Evolutionary conservation across 2,329 filamentous ascomycete species (phyloP).

Genomic region (Phialophora tarda): DNA sequence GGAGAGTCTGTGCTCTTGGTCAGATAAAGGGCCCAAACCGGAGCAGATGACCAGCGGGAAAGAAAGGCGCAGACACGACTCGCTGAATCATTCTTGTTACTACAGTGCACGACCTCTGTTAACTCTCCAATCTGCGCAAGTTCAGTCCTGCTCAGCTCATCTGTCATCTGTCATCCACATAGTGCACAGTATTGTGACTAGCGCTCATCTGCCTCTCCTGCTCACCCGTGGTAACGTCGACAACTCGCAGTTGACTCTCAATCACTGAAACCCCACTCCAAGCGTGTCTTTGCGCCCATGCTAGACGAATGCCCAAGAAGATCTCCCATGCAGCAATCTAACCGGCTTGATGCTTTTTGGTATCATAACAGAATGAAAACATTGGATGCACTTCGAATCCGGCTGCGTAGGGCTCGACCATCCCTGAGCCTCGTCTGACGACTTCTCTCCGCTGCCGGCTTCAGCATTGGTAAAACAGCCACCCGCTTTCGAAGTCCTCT

Average conservation of each 20-base stretch:
- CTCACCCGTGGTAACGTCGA: not conserved
- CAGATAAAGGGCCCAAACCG: not conserved
- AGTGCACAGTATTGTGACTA: not conserved
- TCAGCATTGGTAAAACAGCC: slow-evolving; percentile 39
- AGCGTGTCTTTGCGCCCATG: not conserved
- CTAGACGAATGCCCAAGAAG: slow-evolving; percentile 22
- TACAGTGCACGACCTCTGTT: not conserved
- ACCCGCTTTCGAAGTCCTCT: slow-evolving; percentile 32
- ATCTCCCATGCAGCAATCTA: slow-evolving; percentile 10
- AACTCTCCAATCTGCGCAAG: not conserved
- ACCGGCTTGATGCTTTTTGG: slow-evolving; percentile 32
- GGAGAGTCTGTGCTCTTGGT: not conserved
- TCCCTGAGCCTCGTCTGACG: not conserved
- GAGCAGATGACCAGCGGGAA: not conserved
- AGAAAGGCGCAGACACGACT: not conserved
- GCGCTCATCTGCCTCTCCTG: slow-evolving; percentile 2
- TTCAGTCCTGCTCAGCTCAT: slow-evolving; percentile 2
- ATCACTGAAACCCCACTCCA: not conserved
- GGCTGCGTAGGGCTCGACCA: slow-evolving; percentile 13
- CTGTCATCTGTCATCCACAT: not conserved
- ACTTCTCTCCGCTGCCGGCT: not conserved
- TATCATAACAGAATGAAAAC: slow-evolving; percentile 34
- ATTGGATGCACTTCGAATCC: slow-evolving; percentile 21
- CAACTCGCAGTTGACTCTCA: not conserved
- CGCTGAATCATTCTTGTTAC: not conserved